These are phyloP conservation scores for Geosiphon pyriformis DNA, from an alignment of 192 early-diverging fungal genomes.

Conservation along the genomic window DNA sequence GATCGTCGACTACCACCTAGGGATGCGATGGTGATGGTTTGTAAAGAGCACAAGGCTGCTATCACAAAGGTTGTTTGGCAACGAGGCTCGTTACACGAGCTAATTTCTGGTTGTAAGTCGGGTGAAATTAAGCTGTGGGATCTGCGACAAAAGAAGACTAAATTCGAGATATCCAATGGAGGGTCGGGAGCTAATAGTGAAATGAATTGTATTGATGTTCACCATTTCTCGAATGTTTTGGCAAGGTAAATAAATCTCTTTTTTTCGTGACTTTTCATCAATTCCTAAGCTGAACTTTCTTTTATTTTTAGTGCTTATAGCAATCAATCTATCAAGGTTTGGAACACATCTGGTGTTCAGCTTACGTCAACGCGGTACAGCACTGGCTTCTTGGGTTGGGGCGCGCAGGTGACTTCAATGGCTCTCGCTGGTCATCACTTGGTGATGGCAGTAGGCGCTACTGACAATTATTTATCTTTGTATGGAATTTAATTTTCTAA, in stretches of 20 bases:
- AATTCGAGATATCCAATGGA: slow-evolving; percentile 40
- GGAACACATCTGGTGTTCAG: slow-evolving; percentile 31
- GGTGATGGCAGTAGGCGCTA: slow-evolving; percentile 20
- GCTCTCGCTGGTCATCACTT: slow-evolving; percentile 21
- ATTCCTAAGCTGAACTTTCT: slow-evolving; percentile 3
- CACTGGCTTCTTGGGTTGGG: slow-evolving; percentile 23
- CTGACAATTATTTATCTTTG: slow-evolving; percentile 22
- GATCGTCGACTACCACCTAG: slow-evolving; percentile 53
- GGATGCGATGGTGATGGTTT: slow-evolving; percentile 50
- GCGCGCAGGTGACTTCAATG: slow-evolving; percentile 22
- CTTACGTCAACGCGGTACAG: slow-evolving; percentile 14
- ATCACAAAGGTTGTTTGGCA: slow-evolving; percentile 55
- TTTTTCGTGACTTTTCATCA: background rate
- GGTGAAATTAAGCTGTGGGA: slow-evolving; percentile 62
- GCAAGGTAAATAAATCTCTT: slow-evolving; percentile 41
- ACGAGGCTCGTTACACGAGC: slow-evolving; percentile 46
- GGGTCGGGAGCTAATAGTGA: slow-evolving; percentile 38
- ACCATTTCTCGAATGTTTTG: slow-evolving; percentile 54
- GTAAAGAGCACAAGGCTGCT: slow-evolving; percentile 58
- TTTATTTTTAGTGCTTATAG: slow-evolving; percentile 28
- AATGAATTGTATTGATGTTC: slow-evolving; percentile 52
- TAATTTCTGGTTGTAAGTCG: slow-evolving; percentile 59
- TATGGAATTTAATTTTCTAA: slow-evolving; percentile 15
- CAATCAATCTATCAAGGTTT: slow-evolving; percentile 50
- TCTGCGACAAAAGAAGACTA: slow-evolving; percentile 36